These are phyloP conservation scores for Lasiodiplodia citricola DNA, from an alignment of 2,329 filamentous ascomycete species.

Conservation along the genomic window DNA sequence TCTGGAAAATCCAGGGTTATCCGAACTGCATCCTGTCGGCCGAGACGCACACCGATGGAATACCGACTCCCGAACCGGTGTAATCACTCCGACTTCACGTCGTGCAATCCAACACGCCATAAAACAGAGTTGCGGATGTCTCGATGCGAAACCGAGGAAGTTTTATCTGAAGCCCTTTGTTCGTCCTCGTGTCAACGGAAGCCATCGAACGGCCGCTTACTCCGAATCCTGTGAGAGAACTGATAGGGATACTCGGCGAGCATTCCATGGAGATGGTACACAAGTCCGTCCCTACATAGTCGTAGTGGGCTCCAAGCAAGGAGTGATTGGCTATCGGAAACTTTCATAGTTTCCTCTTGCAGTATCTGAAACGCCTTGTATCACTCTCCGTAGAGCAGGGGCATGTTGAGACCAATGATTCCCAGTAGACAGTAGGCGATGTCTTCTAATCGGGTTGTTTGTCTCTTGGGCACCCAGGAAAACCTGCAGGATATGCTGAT, in stretches of 20 bases:
- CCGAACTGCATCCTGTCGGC: not conserved
- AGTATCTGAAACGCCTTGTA: constrained; percentile 19
- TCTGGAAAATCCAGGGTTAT: not conserved
- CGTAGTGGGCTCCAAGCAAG: not conserved
- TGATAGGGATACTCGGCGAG: not conserved
- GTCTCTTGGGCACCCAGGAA: constrained; percentile 19
- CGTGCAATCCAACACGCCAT: not conserved
- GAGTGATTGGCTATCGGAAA: not conserved
- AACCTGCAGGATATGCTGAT: constrained; percentile 7
- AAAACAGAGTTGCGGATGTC: not conserved
- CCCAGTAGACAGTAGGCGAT: constrained; percentile 25
- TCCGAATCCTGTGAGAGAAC: not conserved
- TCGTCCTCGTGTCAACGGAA: not conserved
- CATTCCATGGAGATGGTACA: not conserved
- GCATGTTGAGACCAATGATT: constrained; percentile 24
- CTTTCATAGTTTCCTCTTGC: constrained; percentile 26
- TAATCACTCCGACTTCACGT: not conserved
- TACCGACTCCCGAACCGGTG: not conserved
- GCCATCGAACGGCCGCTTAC: not conserved
- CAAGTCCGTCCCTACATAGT: not conserved
- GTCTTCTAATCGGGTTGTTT: constrained; percentile 13
- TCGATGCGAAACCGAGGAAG: not conserved
- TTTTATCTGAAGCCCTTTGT: not conserved
- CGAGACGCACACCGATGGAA: not conserved
- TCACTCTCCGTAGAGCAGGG: constrained; percentile 21